Base-by-base conservation (phyloP, 2,329 filamentous ascomycete genomes). In the Mycosphaerella sp. region DNA sequence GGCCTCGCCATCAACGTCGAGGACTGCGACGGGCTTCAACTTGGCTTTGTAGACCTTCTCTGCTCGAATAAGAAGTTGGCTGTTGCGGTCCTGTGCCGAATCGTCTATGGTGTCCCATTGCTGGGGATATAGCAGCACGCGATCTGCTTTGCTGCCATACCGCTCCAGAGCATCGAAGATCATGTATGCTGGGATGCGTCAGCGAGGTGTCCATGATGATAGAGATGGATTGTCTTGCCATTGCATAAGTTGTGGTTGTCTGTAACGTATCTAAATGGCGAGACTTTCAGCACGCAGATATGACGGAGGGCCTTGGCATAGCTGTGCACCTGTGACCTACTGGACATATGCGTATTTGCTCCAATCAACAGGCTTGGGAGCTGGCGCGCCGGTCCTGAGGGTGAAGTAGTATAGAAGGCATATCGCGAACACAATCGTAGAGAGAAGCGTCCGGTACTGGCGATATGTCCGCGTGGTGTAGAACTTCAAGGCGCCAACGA, bases 21-120 rank as follows among this genome's bases (percentile, higher is more conserved):
- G 52, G 6, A 81, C 66, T 47, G 71, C 62, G 36, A 77, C 68
- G 10, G 77, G 76, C 44, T 74, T 65, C 39, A 80, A 62, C 49
- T 75, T 71, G 30, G 75, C 77, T 7, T 73, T 70, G 64, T 78
- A 80, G 16, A 68, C 62, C 47, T 75, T 70, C 55, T 70, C 68
- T 17, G 78, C 79, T 3, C 56, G 55, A 18, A 54, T 50, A 7
- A 67, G 54, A 6, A 67, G 56, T 37, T 54, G 52, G 36, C 54
- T 68, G 69, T 54, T 59, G 6, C 56, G 42, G 13, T 58, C 59
- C 30, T 57, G 52, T 5, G 44, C 75, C 73, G 61, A 75, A 53
- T 34, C 72, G 62, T 55, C 55, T 25, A 53, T 36, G 16, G 55
- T 41, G 14, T 65, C 68, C 67, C 66, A 70, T 54, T 72, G 59